Percentiles rank a stretch among this genome's conserved stretches.
phyloP scores from a whole-genome alignment of 2,329 filamentous ascomycete genomes.

The Diplocarpon mali region DNA sequence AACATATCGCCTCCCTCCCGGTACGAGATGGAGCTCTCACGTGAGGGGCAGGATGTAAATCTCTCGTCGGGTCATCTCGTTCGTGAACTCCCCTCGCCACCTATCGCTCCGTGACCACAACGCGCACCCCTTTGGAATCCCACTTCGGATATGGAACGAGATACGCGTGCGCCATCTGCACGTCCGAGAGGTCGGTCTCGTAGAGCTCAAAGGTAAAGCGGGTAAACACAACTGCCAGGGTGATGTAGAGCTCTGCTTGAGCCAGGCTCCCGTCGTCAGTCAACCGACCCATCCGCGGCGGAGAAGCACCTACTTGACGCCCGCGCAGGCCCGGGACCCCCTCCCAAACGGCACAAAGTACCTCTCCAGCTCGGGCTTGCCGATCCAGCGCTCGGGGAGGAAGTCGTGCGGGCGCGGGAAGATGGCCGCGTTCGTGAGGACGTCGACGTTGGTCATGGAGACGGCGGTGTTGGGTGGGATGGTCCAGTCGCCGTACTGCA shows the following conservation, averaged over 20 bases:
- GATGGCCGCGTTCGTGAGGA: slow-evolving; percentile 5
- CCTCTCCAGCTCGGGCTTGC: slow-evolving; percentile 27
- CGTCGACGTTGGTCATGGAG: slow-evolving; percentile 27
- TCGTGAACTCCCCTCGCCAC: background rate
- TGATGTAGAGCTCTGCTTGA: slow-evolving; percentile 6
- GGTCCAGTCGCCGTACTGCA: slow-evolving; percentile 9
- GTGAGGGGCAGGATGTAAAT: no score
- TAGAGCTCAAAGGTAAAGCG: slow-evolving; percentile 9
- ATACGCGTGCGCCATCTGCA: slow-evolving; percentile 10
- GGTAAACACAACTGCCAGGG: slow-evolving; percentile 8
- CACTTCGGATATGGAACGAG: slow-evolving; percentile 10
- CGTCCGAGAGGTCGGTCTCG: slow-evolving; percentile 10
- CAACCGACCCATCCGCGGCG: no score
- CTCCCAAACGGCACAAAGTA: slow-evolving; percentile 26
- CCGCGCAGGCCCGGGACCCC: slow-evolving; percentile 10
- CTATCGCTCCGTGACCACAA: slow-evolving; percentile 2
- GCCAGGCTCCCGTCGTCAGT: slow-evolving; percentile 1
- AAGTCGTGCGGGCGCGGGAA: slow-evolving; percentile 8
- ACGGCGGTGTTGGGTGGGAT: slow-evolving; percentile 28
- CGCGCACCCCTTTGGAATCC: slow-evolving; percentile 12
- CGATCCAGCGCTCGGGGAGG: slow-evolving; percentile 10
- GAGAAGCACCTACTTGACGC: slow-evolving; percentile 7
- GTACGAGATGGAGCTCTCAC: no score
- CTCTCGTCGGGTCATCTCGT: background rate
- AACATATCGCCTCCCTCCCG: no score